Percentiles rank a stretch among this genome's conserved stretches.
Evolutionary conservation across 441 rosid genomes (phyloP).

Genomic region (Adansonia madagascariensis): DNA sequence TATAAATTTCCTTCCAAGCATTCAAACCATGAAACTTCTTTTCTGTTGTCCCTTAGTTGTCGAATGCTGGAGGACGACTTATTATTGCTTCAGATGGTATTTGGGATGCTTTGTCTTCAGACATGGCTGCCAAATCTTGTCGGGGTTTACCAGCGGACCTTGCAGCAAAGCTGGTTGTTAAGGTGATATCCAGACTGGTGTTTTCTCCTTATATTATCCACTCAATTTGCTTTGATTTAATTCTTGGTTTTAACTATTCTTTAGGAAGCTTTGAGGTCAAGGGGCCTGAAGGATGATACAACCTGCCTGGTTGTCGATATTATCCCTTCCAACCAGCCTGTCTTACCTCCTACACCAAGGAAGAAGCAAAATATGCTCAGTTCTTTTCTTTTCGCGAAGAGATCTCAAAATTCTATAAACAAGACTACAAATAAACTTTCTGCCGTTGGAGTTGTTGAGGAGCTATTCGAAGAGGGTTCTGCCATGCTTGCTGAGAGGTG

Average conservation of each 20-base stretch:
- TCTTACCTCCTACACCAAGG: conserved; percentile 63
- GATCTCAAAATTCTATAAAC: conserved; percentile 45
- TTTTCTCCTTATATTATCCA: conserved; percentile 2
- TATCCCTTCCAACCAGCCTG: conserved; percentile 76
- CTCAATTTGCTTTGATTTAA: conserved; percentile 12
- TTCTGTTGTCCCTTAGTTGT: conserved; percentile 51
- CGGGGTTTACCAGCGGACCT: conserved; percentile 91
- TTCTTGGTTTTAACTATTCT: conserved; percentile 22
- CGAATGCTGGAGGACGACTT: conserved; percentile 91
- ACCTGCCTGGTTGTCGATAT: conserved; percentile 98
- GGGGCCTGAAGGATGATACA: conserved; percentile 98
- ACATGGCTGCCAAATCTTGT: conserved; percentile 86
- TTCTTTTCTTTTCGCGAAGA: conserved; percentile 74
- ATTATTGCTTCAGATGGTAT: conserved; percentile 97
- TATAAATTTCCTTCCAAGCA: neutral
- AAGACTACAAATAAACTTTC: conserved; percentile 82
- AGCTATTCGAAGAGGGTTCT: conserved; percentile 98
- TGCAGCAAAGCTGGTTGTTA: conserved; percentile 92
- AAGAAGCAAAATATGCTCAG: conserved; percentile 70
- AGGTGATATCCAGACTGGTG: conserved; percentile 49
- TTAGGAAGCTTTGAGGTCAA: conserved; percentile 89
- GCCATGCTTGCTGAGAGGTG: conserved; percentile 97
- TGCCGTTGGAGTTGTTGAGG: conserved; percentile 92
- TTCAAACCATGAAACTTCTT: conserved; percentile 16
- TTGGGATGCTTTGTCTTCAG: conserved; percentile 93